Percentiles rank a stretch among this genome's conserved stretches.
phyloP scores from a whole-genome alignment of 1,284 basidiomycete species.

The Pterulicium gracile region DNA sequence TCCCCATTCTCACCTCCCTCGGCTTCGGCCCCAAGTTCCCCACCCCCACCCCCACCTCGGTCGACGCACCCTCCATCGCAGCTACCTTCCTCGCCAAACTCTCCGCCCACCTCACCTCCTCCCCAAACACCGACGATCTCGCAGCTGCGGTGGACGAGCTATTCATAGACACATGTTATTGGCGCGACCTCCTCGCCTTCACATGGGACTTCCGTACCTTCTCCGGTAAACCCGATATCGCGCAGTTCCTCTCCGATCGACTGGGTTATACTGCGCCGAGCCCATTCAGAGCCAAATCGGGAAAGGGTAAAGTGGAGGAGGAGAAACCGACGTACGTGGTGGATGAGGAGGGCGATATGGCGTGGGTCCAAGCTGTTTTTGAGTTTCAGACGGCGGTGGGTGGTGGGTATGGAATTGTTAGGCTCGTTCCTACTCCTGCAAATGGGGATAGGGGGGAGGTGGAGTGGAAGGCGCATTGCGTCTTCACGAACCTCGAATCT shows the following conservation, averaged over 20 bases:
- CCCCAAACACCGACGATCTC: constrained; percentile 22
- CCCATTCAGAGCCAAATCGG: constrained; percentile 27
- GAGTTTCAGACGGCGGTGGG: constrained; percentile 42
- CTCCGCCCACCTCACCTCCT: constrained; percentile 13
- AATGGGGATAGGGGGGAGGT: too few species aligned
- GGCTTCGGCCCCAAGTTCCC: constrained; percentile 16
- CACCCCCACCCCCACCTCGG: constrained; percentile 15
- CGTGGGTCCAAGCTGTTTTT: constrained; percentile 44
- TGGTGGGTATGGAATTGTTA: constrained; percentile 35
- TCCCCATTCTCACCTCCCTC: constrained; percentile 35
- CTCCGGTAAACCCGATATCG: constrained; percentile 29
- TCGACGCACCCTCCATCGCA: constrained; percentile 28
- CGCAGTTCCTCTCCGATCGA: constrained; percentile 30
- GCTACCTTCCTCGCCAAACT: constrained; percentile 34
- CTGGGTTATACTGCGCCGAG: constrained; percentile 25
- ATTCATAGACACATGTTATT: constrained; percentile 34
- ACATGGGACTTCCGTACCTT: constrained; percentile 59
- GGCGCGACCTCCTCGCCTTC: constrained; percentile 49
- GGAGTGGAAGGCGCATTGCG: constrained; percentile 42
- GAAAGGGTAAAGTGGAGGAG: constrained; percentile 22
- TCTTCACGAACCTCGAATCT: constrained; percentile 41
- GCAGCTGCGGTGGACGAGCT: constrained; percentile 22
- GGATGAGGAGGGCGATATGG: constrained; percentile 29
- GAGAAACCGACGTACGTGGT: constrained; percentile 20
- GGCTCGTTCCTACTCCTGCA: constrained; percentile 37